These are phyloP conservation scores for Tieghemiomyces parasiticus DNA, from an alignment of 192 early-diverging fungal species.

Conservation along the genomic window DNA sequence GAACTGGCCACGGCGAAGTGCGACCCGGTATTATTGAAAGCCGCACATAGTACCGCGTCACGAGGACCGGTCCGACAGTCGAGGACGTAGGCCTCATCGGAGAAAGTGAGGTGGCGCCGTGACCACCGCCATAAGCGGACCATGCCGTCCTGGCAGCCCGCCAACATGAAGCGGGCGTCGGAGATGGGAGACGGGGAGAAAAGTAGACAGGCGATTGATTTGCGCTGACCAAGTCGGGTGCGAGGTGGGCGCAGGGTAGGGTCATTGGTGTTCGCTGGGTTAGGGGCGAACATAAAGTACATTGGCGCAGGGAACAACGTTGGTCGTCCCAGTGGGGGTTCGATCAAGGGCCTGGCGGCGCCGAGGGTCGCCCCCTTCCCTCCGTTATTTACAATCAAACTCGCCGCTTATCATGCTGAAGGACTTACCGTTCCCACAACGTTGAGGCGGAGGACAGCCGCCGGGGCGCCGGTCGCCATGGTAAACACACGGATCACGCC, in stretches of 20 bases:
- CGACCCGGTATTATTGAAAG: slow-evolving; percentile 65
- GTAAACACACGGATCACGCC: slow-evolving; percentile 66
- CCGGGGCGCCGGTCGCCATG: slow-evolving; percentile 47
- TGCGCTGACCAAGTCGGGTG: slow-evolving; percentile 25
- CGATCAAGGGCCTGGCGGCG: too few relatives aligned
- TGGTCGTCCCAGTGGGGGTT: too few relatives aligned
- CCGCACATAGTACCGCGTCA: slow-evolving; percentile 38
- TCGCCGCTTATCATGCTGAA: too few relatives aligned
- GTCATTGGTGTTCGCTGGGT: too few relatives aligned
- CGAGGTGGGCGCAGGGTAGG: slow-evolving; percentile 7
- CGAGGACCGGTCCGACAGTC: slow-evolving; percentile 33
- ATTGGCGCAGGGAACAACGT: too few relatives aligned
- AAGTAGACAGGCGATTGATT: slow-evolving; percentile 43
- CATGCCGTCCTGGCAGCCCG: slow-evolving; percentile 54
- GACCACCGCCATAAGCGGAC: slow-evolving; percentile 62
- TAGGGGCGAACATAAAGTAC: too few relatives aligned
- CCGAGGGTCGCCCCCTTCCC: too few relatives aligned
- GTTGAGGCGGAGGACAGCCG: slow-evolving; percentile 34
- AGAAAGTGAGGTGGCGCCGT: slow-evolving; percentile 35
- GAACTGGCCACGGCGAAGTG: slow-evolving; percentile 63
- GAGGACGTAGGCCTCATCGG: slow-evolving; percentile 30
- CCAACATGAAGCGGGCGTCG: slow-evolving; percentile 49
- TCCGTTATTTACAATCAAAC: too few relatives aligned
- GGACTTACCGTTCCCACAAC: slow-evolving; percentile 22
- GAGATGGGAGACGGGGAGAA: slow-evolving; percentile 64